Percentiles rank a stretch among this genome's conserved stretches.
Conservation (phyloP, 768 basidiomycete species). For the Xerocomus spinulosus region DNA sequence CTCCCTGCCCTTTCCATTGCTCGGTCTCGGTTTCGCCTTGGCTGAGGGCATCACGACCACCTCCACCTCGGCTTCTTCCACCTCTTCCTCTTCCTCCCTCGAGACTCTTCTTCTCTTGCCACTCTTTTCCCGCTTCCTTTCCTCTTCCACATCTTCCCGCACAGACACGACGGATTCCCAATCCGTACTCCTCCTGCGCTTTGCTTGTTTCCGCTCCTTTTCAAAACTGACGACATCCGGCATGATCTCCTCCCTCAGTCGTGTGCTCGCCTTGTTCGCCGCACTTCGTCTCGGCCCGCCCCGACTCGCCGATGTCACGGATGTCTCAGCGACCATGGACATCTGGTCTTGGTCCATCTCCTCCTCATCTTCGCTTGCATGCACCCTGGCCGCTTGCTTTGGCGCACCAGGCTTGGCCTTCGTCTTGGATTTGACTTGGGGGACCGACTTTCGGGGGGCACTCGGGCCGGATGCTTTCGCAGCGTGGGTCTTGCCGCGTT, state of each 20-base stretch:
- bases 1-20: conserved; percentile 7
- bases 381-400: background rate
- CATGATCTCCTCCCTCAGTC: conserved; percentile 56
- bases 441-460: conserved; percentile 3
- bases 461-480: conserved; percentile 3
- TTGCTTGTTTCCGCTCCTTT: conserved; percentile 51
- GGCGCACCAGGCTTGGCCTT: background rate
- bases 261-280: conserved; percentile 46
- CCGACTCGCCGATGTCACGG: conserved; percentile 13
- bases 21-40: conserved; percentile 12
- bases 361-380: background rate
- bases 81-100: conserved; percentile 15
- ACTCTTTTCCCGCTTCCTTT: conserved; percentile 18
- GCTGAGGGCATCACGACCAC: conserved; percentile 3
- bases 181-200: conserved; percentile 30
- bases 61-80: conserved; percentile 27
- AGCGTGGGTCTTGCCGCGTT: conserved; percentile 16
- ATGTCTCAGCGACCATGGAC: conserved; percentile 11
- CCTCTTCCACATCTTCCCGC: conserved; percentile 3
- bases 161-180: conserved; percentile 22
- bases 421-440: background rate
- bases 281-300: conserved; percentile 44
- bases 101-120: conserved; percentile 18
- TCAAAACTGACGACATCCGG: conserved; percentile 71
- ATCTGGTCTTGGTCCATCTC: background rate